Conservation (phyloP, 2,329 filamentous ascomycete species). For the Alternaria conjuncta region DNA sequence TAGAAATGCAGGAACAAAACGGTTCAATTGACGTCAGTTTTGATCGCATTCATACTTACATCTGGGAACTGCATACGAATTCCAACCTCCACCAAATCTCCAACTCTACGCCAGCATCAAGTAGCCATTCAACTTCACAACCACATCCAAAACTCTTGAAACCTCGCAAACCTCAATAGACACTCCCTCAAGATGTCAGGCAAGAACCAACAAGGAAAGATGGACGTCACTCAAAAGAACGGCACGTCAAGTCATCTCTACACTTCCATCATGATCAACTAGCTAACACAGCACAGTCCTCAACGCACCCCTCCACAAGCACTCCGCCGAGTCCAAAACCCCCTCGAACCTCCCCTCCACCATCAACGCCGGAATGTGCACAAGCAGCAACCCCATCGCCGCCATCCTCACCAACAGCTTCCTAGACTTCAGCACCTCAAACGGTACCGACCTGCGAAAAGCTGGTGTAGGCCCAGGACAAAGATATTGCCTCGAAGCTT, state of each 20-base stretch:
- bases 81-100: background rate
- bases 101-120: background rate
- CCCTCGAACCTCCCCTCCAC: constrained; percentile 6
- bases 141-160: background rate
- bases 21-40: background rate
- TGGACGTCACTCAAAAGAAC: constrained; percentile 38
- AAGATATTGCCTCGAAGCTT: constrained; percentile 66
- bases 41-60: background rate
- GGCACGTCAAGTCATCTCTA: constrained; percentile 10
- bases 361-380: constrained; percentile 29
- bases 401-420: constrained; percentile 64
- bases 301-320: constrained; percentile 34
- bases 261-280: background rate
- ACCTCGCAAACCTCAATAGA: constrained; percentile 11
- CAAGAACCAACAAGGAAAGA: constrained; percentile 29
- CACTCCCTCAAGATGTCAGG: constrained; percentile 16
- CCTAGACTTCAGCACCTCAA: constrained; percentile 63
- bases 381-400: constrained; percentile 53
- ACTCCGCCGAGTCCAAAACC: constrained; percentile 11
- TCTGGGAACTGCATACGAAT: background rate
- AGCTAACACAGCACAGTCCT: constrained; percentile 21
- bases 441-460: constrained; percentile 63
- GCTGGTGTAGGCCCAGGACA: constrained; percentile 62
- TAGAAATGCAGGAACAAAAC: background rate
- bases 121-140: background rate